Evolutionary conservation across 192 early-diverging fungal species (phyloP).

Genomic region (Entomortierella parvispora): DNA sequence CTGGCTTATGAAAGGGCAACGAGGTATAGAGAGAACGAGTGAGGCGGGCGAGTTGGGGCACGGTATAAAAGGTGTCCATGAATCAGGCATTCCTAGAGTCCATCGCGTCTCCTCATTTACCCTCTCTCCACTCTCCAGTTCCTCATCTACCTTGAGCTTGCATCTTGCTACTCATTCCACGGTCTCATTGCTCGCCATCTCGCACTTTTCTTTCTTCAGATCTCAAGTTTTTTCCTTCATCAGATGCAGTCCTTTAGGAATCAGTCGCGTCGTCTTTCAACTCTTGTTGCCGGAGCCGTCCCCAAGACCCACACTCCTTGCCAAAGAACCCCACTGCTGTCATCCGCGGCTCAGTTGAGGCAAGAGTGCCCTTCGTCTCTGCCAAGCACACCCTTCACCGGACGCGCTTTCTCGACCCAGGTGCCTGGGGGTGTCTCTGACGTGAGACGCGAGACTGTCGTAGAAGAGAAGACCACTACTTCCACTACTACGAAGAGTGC

Average conservation of each 20-base stretch:
- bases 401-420: constrained; percentile 6
- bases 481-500: neutral
- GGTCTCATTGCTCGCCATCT: neutral
- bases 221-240: neutral
- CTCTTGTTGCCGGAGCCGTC: neutral
- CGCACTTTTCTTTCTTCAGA: neutral
- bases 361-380: neutral
- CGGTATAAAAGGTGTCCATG: neutral
- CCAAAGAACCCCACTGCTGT: neutral
- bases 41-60: neutral
- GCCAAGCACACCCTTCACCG: neutral
- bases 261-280: constrained; percentile 4
- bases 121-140: neutral
- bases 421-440: neutral
- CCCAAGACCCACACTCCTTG: neutral
- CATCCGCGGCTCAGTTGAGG: neutral
- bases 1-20: neutral
- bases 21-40: neutral
- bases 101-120: constrained; percentile 1
- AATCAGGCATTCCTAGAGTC: too few species aligned
- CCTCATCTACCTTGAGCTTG: neutral
- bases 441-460: neutral
- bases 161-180: neutral
- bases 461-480: neutral
- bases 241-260: neutral